A percentile compares a stretch with the other conserved stretches of the same genome.
Conservation (phyloP, 192 early-diverging fungal genomes). For the Umbelopsis vinacea region DNA sequence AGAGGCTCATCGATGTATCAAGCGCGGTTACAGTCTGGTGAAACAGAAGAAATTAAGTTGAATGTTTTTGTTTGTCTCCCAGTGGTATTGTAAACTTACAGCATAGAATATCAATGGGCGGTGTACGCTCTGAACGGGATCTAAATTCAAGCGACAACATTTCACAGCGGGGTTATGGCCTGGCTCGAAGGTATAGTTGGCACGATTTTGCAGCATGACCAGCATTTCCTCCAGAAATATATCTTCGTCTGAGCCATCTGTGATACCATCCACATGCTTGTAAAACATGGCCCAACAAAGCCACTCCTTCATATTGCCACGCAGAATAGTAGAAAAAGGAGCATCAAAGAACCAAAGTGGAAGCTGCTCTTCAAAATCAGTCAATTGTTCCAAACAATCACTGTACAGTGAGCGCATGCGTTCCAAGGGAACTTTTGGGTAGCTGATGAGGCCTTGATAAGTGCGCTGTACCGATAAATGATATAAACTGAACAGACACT, state of each 20-base stretch:
- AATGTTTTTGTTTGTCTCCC: no score
- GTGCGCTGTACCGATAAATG: not conserved
- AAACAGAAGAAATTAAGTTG: not conserved
- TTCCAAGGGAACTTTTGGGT: constrained; percentile 10
- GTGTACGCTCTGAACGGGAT: constrained; percentile 36
- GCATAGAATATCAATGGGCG: constrained; percentile 37
- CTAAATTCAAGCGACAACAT: constrained; percentile 36
- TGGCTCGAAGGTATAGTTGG: constrained; percentile 5
- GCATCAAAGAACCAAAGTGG: constrained; percentile 15
- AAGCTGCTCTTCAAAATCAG: constrained; percentile 19
- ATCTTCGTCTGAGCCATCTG: constrained; percentile 7
- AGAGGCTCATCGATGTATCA: not conserved
- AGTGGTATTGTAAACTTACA: constrained; percentile 11
- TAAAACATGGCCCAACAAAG: constrained; percentile 15
- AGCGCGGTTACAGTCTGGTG: not conserved
- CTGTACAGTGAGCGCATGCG: constrained; percentile 7
- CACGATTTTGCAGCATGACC: not conserved
- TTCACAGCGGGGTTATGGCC: constrained; percentile 32
- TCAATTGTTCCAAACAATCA: constrained; percentile 10
- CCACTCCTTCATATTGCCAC: constrained; percentile 4
- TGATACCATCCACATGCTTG: not conserved
- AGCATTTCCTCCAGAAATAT: constrained; percentile 8
- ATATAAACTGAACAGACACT: constrained; percentile 6
- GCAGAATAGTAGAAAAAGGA: not conserved
- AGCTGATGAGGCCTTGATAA: constrained; percentile 5